These are phyloP conservation scores for Teunomyces pallodes DNA, from an alignment of 805 yeast genomes.

Conservation along the genomic window DNA sequence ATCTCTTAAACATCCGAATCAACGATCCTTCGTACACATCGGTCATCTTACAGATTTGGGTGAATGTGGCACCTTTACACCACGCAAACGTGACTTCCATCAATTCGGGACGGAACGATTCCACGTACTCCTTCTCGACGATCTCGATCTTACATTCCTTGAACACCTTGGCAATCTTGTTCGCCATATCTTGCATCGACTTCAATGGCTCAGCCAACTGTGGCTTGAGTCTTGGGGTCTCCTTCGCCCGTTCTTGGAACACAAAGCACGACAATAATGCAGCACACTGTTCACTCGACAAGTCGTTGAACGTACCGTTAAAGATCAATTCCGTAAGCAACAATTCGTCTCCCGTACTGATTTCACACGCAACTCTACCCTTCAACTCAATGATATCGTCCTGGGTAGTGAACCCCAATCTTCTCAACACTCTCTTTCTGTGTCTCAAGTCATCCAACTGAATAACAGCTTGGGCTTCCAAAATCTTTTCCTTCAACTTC, in stretches of 20 bases:
- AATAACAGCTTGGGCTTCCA: slow-evolving; percentile 84
- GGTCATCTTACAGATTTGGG: slow-evolving; percentile 97
- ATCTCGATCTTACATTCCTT: slow-evolving; percentile 88
- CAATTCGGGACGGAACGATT: slow-evolving; percentile 84
- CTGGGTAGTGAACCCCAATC: slow-evolving; percentile 84
- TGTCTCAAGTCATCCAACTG: slow-evolving; percentile 92
- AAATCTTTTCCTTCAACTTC: slow-evolving; percentile 58
- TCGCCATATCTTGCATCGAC: slow-evolving; percentile 86
- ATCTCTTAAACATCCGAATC: slow-evolving; percentile 89
- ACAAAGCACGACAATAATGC: slow-evolving; percentile 92
- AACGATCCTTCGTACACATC: slow-evolving; percentile 97
- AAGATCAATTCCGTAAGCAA: slow-evolving; percentile 87
- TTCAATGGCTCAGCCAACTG: slow-evolving; percentile 92
- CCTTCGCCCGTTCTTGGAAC: slow-evolving; percentile 93
- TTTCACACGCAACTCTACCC: slow-evolving; percentile 97
- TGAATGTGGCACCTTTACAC: slow-evolving; percentile 95
- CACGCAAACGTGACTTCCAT: slow-evolving; percentile 97
- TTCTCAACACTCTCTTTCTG: slow-evolving; percentile 87
- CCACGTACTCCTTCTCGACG: slow-evolving; percentile 89
- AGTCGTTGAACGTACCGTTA: slow-evolving; percentile 90
- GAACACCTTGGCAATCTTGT: slow-evolving; percentile 82
- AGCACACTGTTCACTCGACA: slow-evolving; percentile 87
- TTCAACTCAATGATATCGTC: slow-evolving; percentile 90
- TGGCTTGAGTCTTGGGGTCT: slow-evolving; percentile 78
- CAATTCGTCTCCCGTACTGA: slow-evolving; percentile 85